A percentile compares a stretch with the other conserved stretches of the same genome.
Conservation (phyloP, 371 early-diverging fungal species). For the Mucor mucedo region DNA sequence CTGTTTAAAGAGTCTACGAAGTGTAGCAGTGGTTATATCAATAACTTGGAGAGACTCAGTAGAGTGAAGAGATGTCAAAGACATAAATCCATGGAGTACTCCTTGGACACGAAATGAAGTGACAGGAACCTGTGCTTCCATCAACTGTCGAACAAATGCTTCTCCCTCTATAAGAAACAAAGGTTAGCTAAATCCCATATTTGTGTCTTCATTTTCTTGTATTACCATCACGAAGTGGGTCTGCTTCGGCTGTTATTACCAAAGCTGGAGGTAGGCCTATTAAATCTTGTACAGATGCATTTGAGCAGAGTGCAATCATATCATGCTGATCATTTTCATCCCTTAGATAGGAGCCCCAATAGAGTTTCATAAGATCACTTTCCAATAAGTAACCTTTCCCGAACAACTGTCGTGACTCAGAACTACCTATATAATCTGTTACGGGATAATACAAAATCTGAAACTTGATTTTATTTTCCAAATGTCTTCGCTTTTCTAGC, state of each 20-base stretch:
- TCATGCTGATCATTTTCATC: background rate
- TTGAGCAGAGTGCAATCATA: slow-evolving; percentile 1
- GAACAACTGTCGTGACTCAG: slow-evolving; percentile 10
- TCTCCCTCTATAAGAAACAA: slow-evolving; percentile 19
- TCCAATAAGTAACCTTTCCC: slow-evolving; percentile 6
- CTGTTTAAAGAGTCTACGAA: slow-evolving; percentile 7
- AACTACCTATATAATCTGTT: background rate
- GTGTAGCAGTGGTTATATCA: slow-evolving; percentile 3
- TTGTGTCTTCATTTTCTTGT: background rate
- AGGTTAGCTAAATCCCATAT: background rate
- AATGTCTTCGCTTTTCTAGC: slow-evolving; percentile 16
- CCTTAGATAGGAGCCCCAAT: background rate
- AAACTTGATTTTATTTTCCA: slow-evolving; percentile 11
- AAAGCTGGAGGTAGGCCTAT: slow-evolving; percentile 23
- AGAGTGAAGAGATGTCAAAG: slow-evolving; percentile 4
- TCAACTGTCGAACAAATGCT: slow-evolving; percentile 17
- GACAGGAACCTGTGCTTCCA: slow-evolving; percentile 18
- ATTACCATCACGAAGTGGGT: slow-evolving; percentile 28
- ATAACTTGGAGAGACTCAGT: slow-evolving; percentile 3
- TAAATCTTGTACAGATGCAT: slow-evolving; percentile 17
- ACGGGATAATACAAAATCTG: slow-evolving; percentile 18
- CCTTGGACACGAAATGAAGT: slow-evolving; percentile 14
- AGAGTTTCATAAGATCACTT: background rate
- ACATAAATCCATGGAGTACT: slow-evolving; percentile 25
- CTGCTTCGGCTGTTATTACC: slow-evolving; percentile 22